phyloP scores from a whole-genome alignment of 495 filamentous ascomycete species.

The Penicillium bovifimosum region DNA sequence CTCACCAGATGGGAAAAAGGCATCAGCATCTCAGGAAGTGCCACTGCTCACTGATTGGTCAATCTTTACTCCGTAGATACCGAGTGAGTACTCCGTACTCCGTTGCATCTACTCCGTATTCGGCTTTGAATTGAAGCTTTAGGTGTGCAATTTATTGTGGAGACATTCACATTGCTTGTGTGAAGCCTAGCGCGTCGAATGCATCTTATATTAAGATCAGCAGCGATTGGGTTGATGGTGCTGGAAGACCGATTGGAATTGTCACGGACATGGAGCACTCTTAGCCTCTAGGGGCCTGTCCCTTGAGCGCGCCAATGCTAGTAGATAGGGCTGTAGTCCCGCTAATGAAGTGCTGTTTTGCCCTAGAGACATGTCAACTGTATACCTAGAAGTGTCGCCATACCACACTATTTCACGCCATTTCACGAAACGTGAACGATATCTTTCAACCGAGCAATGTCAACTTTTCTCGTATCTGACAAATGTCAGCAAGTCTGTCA shows the following conservation, averaged over 20 bases:
- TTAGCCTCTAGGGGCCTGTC: no score
- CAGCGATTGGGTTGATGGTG: not conserved
- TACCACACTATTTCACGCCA: not conserved
- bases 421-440: no score
- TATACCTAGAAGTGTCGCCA: slow-evolving; percentile 1
- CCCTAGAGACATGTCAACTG: not conserved
- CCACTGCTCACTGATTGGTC: not conserved
- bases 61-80: not conserved
- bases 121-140: no score
- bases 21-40: not conserved
- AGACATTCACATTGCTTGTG: not conserved
- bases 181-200: not conserved
- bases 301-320: no score
- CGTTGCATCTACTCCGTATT: not conserved
- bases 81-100: no score
- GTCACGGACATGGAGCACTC: no score
- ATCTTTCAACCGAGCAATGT: no score
- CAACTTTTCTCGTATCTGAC: no score
- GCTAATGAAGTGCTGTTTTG: not conserved
- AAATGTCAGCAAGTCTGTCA: no score
- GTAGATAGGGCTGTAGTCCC: not conserved
- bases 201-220: not conserved
- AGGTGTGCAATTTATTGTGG: not conserved
- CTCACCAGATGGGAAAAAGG: no score
- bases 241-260: not conserved